Evolutionary conservation across 768 basidiomycete species (phyloP).

Genomic region (Trametes cinnabarina): DNA sequence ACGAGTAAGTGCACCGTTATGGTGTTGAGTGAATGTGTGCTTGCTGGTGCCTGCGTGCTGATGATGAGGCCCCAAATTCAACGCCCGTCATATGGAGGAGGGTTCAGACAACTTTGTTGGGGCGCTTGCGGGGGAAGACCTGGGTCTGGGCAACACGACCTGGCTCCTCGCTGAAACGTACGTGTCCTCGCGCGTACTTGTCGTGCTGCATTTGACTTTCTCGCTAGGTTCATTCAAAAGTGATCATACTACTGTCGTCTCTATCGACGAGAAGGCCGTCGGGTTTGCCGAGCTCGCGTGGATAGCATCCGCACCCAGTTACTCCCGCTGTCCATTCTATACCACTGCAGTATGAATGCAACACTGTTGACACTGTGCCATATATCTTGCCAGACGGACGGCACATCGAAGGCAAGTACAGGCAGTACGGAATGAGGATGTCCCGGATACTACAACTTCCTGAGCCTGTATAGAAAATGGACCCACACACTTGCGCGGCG

Average conservation of each 20-base stretch:
- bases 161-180: conserved; percentile 23
- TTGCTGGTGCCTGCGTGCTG: too few species aligned
- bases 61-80: conserved; percentile 5
- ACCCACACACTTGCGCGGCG: too few species aligned
- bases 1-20: background rate
- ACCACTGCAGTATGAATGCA: background rate
- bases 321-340: background rate
- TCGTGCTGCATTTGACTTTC: background rate
- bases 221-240: conserved; percentile 7
- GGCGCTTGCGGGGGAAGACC: conserved; percentile 15
- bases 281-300: conserved; percentile 12
- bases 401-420: too few species aligned
- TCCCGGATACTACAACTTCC: too few species aligned
- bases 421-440: too few species aligned
- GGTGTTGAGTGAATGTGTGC: too few species aligned
- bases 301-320: background rate
- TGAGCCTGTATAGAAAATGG: too few species aligned
- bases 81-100: conserved; percentile 1
- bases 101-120: conserved; percentile 12
- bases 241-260: conserved; percentile 9
- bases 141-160: conserved; percentile 15
- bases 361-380: background rate
- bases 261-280: conserved; percentile 5
- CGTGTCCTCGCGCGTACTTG: background rate
- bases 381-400: too few species aligned